phyloP scores from a whole-genome alignment of 2,329 filamentous ascomycete genomes.

The Alternaria tenuissima region DNA sequence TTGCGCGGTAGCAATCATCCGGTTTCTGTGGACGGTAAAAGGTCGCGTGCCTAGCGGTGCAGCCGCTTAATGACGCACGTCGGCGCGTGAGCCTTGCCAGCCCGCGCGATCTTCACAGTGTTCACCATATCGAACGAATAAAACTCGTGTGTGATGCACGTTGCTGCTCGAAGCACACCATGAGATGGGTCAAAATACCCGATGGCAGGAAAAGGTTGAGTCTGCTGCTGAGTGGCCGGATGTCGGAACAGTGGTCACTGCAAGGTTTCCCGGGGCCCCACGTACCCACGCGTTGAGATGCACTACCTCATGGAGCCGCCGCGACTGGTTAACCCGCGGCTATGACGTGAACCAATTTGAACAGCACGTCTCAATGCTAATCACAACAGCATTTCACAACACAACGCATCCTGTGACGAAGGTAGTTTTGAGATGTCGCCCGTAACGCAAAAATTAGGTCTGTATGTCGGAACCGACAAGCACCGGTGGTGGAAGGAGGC shows the following conservation, averaged over 20 bases:
- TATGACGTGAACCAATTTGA: slow-evolving; percentile 13
- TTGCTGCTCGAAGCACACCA: background rate
- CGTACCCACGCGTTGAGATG: slow-evolving; percentile 10
- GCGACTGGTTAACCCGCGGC: slow-evolving; percentile 4
- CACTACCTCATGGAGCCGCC: slow-evolving; percentile 4
- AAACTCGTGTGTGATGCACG: background rate
- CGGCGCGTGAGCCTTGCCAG: slow-evolving; percentile 1
- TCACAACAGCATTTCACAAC: background rate
- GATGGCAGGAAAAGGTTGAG: background rate
- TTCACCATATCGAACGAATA: background rate
- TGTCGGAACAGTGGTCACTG: slow-evolving; percentile 5
- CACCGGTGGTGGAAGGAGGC: slow-evolving; percentile 68
- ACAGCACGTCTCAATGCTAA: background rate
- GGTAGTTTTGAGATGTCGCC: slow-evolving; percentile 7
- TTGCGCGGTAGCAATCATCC: background rate
- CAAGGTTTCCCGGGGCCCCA: background rate
- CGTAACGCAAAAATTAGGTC: slow-evolving; percentile 24
- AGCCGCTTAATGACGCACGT: slow-evolving; percentile 10
- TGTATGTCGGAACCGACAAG: slow-evolving; percentile 45
- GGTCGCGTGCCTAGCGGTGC: slow-evolving; percentile 13
- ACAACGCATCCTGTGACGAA: background rate
- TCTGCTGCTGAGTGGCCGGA: slow-evolving; percentile 3
- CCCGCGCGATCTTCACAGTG: slow-evolving; percentile 1
- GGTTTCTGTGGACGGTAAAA: slow-evolving; percentile 5
- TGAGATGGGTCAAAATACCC: background rate